phyloP scores from a whole-genome alignment of 1,139 yeast species.

The Blastobotrys ciferrii region DNA sequence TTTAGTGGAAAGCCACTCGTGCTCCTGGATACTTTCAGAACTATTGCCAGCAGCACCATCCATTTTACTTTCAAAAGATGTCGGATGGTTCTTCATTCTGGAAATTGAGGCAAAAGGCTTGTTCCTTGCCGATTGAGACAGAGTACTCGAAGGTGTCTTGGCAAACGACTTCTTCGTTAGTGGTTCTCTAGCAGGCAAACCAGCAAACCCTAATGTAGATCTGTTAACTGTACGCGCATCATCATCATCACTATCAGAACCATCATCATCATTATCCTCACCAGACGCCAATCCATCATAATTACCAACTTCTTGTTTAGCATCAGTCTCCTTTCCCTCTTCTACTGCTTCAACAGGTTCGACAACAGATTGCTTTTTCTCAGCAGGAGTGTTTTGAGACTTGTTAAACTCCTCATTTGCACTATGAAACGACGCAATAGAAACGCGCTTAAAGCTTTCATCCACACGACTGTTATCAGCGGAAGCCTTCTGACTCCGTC shows the following conservation, averaged over 20 bases:
- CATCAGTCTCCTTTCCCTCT: background rate
- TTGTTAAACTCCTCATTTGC: constrained; percentile 20
- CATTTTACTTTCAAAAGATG: constrained; percentile 15
- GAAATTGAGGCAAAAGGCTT: constrained; percentile 11
- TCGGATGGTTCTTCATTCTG: constrained; percentile 13
- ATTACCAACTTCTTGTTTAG: background rate
- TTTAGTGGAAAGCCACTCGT: constrained; percentile 1
- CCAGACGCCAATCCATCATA: background rate
- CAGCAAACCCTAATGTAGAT: constrained; percentile 42
- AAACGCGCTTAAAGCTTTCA: background rate
- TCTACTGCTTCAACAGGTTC: background rate
- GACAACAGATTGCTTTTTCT: constrained; percentile 9
- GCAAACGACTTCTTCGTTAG: constrained; percentile 40
- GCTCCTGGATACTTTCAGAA: background rate
- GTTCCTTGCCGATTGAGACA: constrained; percentile 18
- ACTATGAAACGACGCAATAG: constrained; percentile 1
- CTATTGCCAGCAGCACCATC: constrained; percentile 6
- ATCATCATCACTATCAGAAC: constrained; percentile 25
- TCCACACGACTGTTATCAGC: constrained; percentile 5
- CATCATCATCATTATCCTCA: constrained; percentile 7
- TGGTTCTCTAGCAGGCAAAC: constrained; percentile 47
- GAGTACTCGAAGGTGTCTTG: constrained; percentile 23
- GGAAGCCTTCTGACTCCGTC: constrained; percentile 17
- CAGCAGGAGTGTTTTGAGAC: background rate
- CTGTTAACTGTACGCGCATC: constrained; percentile 21